Base-by-base conservation (phyloP, 352 stramenopile genomes). In the Pythium rhizo-oryzae region DNA sequence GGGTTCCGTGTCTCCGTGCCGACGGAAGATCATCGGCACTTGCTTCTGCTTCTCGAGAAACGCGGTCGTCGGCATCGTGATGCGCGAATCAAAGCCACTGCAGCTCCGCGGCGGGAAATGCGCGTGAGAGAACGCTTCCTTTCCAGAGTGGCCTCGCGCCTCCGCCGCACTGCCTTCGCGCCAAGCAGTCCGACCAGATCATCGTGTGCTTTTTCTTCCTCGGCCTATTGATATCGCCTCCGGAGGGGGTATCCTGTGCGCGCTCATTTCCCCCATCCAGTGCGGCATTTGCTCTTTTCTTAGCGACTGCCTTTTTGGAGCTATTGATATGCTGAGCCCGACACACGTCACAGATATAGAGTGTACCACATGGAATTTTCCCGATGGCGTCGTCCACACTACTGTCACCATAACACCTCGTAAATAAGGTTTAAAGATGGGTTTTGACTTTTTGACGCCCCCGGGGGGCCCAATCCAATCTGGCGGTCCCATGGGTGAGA, bases 1-100 rank as follows among this genome's bases (percentile, higher is more conserved):
- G 49, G 87, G 87, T 16, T 76, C 77, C 23, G 85, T 92, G 49
- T 93, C 82, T 43, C 85, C 87, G 49, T 95, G 87, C 1, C 84
- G 82, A 21, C 87, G 84, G 54, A 86, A 91, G 37, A 88, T 87
- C 84, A 95, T 92, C 12, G 87, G 87, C 68, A 95, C 84, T n/a
- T 80, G 75, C 65, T 91, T 81, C 37, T 93, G 82, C 69, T 92
- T 92, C 59, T 89, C 83, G 18, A 90, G 71, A 52, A 83, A 78
- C 51, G 78, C 61, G 43, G 83, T 79, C 57, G 71, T 90, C 56
- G 81, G 81, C 83, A 92, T 89, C n/a, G 25, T 52, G 55, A 4
- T 6, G 28, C 28, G 19, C 19, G 8, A 47, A n/a, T 15, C 18
- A 11, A 18, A 8, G 21, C 21, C 57, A 25, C 7, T 28, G 52